These are phyloP conservation scores for Aspergillus glaucus DNA, from an alignment of 2,329 filamentous ascomycete species.

Conservation along the genomic window DNA sequence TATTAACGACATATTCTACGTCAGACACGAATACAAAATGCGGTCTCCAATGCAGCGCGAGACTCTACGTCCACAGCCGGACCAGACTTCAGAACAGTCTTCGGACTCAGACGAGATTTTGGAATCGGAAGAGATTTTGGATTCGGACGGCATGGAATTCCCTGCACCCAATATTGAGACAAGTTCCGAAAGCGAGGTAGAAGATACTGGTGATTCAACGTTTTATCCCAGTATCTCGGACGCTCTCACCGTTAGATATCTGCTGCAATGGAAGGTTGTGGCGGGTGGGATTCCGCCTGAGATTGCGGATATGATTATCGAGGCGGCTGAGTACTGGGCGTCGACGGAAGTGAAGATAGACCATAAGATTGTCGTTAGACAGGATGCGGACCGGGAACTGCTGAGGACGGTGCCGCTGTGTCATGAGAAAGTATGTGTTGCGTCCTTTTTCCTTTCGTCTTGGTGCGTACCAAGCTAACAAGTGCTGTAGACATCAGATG, in stretches of 20 bases:
- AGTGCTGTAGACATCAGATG: constrained; percentile 7
- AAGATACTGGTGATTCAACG: constrained; percentile 20
- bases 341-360: constrained; percentile 17
- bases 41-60: too few relatives aligned
- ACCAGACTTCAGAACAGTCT: too few relatives aligned
- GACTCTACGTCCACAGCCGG: too few relatives aligned
- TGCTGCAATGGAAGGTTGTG: constrained; percentile 24
- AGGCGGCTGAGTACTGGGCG: constrained; percentile 32
- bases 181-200: not conserved
- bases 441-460: not conserved
- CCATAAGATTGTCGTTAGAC: constrained; percentile 14
- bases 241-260: constrained; percentile 26
- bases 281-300: constrained; percentile 26
- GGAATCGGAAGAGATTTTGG: too few relatives aligned
- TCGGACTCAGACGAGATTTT: too few relatives aligned
- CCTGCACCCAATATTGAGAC: not conserved
- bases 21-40: too few relatives aligned
- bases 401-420: constrained; percentile 32
- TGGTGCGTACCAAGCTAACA: not conserved
- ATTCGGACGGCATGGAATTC: too few relatives aligned
- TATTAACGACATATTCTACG: too few relatives aligned
- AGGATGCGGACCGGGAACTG: constrained; percentile 30
- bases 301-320: constrained; percentile 34
- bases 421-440: constrained; percentile 23
- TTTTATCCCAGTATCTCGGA: constrained; percentile 27